Evolutionary conservation across 306 rosid genomes (phyloP), one percentile per base, ranked within the genome.

Genomic region (Trifolium dubium): DNA sequence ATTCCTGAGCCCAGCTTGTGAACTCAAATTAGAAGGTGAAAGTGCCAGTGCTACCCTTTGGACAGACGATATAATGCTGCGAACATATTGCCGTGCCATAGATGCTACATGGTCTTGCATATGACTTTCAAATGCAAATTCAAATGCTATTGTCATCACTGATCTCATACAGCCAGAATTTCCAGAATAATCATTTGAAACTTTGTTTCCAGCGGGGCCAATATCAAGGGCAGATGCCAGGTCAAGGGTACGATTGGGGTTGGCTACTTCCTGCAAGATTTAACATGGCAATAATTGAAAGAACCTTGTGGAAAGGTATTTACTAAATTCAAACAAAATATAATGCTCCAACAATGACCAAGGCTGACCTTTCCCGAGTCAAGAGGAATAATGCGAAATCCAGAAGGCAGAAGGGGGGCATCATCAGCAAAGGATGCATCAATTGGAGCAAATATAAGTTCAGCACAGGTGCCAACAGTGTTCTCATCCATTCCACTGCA

Each of bases 101-200:
- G 98, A 83, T 18, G 98, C 99, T 37, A 92, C 99, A 80, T 95
- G 97, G 18, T 95, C 99, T 80, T 92, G 99, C 99, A 95, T 87
- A 69, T 92, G 99, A 86, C 92, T 90, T 85, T 95, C 98, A 61
- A 89, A 95, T 30, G 98, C 98, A 87, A 95, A 95, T 71, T 95
- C 96, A 87, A 95, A 95, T 60, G 99, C 99, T 75, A 95, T 92
- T 8, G 97, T 95, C 98, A 95, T 92, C 81, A 95, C 99, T 50
- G 99, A 95, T 87, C 98, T 92, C 84, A 87, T 61, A 58, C 93
- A 88, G 63, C 93, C 89, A 66, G 87, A 75, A 80, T 83, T 87
- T 69, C 86, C 93, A 41, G 93, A 60, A 81, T 18, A 71, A 54
- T 92, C 99, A 60, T 81, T 86, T 4, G 92, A 83, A 8, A 88